These are phyloP conservation scores for Echinochloa phyllopogon DNA, from an alignment of 176 grass and related monocot species.

Conservation along the genomic window DNA sequence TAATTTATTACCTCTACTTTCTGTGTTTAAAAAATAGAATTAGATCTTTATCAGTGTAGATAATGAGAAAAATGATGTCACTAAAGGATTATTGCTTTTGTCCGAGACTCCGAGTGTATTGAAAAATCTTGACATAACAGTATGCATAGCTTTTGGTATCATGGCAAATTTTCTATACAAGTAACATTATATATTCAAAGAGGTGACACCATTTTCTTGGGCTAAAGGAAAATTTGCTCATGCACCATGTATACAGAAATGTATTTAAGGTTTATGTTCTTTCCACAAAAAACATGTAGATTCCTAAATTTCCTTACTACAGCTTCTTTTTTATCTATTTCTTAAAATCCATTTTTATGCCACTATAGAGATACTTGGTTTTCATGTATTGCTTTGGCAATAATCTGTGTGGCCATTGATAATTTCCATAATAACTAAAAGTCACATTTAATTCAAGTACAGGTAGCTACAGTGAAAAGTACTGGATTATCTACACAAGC, in stretches of 20 bases:
- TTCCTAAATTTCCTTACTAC: neutral
- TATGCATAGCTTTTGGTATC: neutral
- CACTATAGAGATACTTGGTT: neutral
- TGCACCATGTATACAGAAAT: neutral
- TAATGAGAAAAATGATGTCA: neutral
- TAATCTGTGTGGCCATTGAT: neutral
- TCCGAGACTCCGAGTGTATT: neutral
- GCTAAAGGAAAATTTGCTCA: neutral
- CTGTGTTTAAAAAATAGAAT: neutral
- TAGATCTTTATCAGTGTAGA: neutral
- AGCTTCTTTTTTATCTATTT: neutral
- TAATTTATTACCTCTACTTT: neutral
- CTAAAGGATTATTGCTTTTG: neutral
- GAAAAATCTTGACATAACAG: neutral
- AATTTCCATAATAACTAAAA: slow-evolving; percentile 7
- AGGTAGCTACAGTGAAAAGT: slow-evolving; percentile 40
- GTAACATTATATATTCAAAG: neutral
- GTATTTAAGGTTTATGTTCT: neutral
- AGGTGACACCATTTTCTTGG: neutral
- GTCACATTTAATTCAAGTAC: slow-evolving; percentile 27
- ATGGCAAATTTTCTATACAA: neutral
- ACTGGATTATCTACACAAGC: slow-evolving; percentile 17
- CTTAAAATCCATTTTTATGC: slow-evolving; percentile 8
- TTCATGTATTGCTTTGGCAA: slow-evolving; percentile 16
- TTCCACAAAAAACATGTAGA: neutral